Evolutionary conservation across 495 filamentous ascomycete species (phyloP).

Genomic region (Xylaria longipes): DNA sequence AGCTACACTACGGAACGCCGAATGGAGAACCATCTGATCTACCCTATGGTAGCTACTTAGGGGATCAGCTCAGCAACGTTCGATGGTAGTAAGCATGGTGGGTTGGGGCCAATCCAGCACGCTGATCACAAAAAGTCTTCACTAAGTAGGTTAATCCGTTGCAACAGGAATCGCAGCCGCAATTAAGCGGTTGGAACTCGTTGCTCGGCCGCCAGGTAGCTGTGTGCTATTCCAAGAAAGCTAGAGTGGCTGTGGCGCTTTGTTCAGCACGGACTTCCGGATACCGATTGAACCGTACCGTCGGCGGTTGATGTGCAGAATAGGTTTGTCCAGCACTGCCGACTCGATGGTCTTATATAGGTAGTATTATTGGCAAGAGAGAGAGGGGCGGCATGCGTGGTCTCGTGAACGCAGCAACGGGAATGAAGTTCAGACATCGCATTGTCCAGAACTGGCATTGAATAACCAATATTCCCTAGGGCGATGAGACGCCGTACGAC

Average conservation of each 20-base stretch:
- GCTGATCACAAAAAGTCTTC: neutral
- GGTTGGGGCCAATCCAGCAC: neutral
- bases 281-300: neutral
- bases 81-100: neutral
- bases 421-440: conserved; percentile 1
- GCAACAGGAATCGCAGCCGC: neutral
- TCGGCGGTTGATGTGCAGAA: neutral
- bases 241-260: conserved; percentile 11
- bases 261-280: conserved; percentile 15
- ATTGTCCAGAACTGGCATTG: conserved; percentile 16
- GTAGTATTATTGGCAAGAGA: conserved; percentile 9
- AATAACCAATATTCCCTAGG: neutral
- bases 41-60: neutral
- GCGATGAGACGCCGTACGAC: conserved; percentile 14
- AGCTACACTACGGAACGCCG: neutral
- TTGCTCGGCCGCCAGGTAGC: neutral
- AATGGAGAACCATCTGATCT: conserved; percentile 5
- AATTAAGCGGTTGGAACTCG: conserved; percentile 16
- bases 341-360: neutral
- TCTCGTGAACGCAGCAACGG: neutral
- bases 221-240: neutral
- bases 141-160: neutral
- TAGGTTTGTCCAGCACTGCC: conserved; percentile 10
- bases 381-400: neutral
- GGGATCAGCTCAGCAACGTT: neutral